Base-by-base conservation (phyloP, 2,329 filamentous ascomycete species). In the Leptographium radiaticola region DNA sequence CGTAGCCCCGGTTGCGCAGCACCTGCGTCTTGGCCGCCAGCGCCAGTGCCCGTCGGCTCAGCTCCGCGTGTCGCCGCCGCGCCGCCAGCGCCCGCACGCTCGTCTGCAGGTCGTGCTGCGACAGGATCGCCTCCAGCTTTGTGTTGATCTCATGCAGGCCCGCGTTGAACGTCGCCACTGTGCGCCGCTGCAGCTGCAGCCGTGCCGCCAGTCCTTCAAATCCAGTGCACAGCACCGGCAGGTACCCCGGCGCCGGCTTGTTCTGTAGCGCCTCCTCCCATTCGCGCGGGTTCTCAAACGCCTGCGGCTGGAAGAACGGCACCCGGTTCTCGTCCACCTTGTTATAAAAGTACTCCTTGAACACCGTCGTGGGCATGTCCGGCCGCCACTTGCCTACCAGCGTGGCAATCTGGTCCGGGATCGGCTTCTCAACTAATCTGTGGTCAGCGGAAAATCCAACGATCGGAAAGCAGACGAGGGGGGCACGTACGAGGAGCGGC, bases 311-410 rank as follows among this genome's bases (percentile, higher is more conserved):
- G 67, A 86, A 90, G 67, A 86, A 89, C 12, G 86, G 86, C n/a
- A 85, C 83, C 64, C 79, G 77, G 52, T 80, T 78, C 62, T 86
- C 80, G 58, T 86, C 83, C 58, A 90, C 86, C 60, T 87, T 82
- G 70, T 93, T 93, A 75, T 93, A 94, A 67, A 93, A 88, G 72
- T 91, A 91, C 64, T 86, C 75, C 67, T 88, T 86, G 71, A 93
- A 89, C 33, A 79, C 80, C 62, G 86, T 89, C 64, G 80, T 81
- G 25, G 80, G 75, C 65, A 75, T 78, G 31, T 75, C 68, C 1
- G 86, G 82, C 57, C 86, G 76, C 87, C 87, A 93, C 70, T 90
- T 89, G 56, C 80, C 74, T 52, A 80, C 72, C 43, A 93, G 75
- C 31, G 81, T 73, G 57, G 76, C 73, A 66, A 90, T 86, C 66